Percentiles rank a stretch among this genome's conserved stretches.
These are phyloP conservation scores for Elsinoe arachidis DNA, from an alignment of 2,329 filamentous ascomycete species.

Conservation along the genomic window DNA sequence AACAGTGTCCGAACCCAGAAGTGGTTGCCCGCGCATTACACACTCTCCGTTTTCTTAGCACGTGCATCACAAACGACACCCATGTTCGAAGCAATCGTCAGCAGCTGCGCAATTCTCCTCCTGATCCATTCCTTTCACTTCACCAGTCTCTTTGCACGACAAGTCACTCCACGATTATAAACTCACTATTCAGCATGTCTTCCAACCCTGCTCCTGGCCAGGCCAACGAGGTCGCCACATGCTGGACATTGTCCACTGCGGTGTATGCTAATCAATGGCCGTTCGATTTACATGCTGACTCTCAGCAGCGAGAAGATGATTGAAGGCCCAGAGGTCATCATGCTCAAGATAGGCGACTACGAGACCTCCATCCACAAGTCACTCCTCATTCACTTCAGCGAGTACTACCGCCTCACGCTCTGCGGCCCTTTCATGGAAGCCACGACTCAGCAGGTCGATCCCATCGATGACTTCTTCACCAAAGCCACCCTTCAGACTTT, in stretches of 20 bases:
- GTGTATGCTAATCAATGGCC: neutral
- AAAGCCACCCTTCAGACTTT: neutral
- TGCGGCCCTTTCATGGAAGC: neutral
- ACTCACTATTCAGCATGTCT: too few relatives aligned
- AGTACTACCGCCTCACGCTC: neutral
- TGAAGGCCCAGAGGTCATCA: neutral
- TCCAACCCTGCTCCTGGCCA: too few relatives aligned
- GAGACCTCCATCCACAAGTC: neutral
- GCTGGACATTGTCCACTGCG: neutral
- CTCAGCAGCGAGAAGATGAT: neutral
- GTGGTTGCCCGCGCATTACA: too few relatives aligned
- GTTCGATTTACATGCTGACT: neutral
- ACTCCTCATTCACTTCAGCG: neutral
- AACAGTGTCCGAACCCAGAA: too few relatives aligned
- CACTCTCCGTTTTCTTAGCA: too few relatives aligned
- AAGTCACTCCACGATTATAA: too few relatives aligned
- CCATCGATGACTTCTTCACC: neutral
- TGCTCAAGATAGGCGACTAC: neutral
- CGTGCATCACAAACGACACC: too few relatives aligned
- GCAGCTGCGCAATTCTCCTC: too few relatives aligned
- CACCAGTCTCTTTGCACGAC: too few relatives aligned
- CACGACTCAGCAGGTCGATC: neutral
- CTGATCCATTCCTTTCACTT: too few relatives aligned
- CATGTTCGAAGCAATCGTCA: too few relatives aligned
- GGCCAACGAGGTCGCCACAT: neutral